Evolutionary conservation across 2,329 filamentous ascomycete genomes (phyloP), one percentile per base, ranked within the genome.

Genomic region (Colletotrichum orbiculare): DNA sequence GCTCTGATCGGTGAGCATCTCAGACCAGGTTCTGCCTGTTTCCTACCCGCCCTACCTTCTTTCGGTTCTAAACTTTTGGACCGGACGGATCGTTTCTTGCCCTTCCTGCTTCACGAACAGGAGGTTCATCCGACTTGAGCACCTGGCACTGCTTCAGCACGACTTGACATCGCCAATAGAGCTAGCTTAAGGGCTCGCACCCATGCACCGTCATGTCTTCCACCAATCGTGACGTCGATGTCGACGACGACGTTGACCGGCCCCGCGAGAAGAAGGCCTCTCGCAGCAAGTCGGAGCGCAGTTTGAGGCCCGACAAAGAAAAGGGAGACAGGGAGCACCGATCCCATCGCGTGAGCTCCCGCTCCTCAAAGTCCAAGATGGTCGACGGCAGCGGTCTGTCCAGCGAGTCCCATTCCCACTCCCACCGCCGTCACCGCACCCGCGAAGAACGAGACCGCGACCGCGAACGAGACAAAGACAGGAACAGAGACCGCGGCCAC

Each of bases 151-250:
- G 4, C 25, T 54, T 56, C 34, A n/a, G 42, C 34, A n/a, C 39
- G 13, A 37, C 42, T 60, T 35, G 17, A 42, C 33, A 12, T 15
- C 39, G 35, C 47, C 12, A 9, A n/a, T 42, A 13, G 13, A 54
- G 41, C 58, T 34, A 62, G 62, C 62, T 62, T 47, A 43, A 25
- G 61, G 65, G 65, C 67, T 66, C 57, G 47, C 56, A 46, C 47
- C 54, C 54, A 71, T 71, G 69, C 62, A 55, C 60, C 54, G 61
- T 69, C 68, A 81, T 81, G 79, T 76, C 79, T 54, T 74, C 77
- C 69, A 78, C 78, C 69, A 78, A 81, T 66, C 78, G 71, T 75
- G 79, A 82, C 70, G 77, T 72, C 74, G 78, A 79, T 63, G 71
- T 72, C 67, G 70, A 73, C 66, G 75, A 78, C 67, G 75, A 73